Conservation (phyloP, 768 basidiomycete species). For the Calocybe indica region DNA sequence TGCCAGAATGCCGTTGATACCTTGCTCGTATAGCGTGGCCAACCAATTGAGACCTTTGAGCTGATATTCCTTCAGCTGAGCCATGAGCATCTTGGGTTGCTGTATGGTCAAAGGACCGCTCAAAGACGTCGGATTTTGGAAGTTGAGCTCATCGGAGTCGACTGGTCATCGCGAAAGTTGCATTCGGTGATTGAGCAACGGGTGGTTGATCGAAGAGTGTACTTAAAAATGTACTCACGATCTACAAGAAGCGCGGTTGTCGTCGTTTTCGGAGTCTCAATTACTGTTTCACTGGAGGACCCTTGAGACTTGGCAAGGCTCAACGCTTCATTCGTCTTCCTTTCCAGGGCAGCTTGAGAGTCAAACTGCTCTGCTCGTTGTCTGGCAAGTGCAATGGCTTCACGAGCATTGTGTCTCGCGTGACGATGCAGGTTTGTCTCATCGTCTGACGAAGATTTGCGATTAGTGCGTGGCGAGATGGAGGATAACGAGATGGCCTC, state of each 20-base stretch:
- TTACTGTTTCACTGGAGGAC: constrained; percentile 37
- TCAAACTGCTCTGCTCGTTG: constrained; percentile 85
- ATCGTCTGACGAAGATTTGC: constrained; percentile 55
- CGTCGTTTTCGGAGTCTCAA: constrained; percentile 22
- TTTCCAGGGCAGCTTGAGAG: constrained; percentile 69
- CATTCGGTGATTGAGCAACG: constrained; percentile 2
- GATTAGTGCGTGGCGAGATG: constrained; percentile 2
- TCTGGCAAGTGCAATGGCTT: constrained; percentile 74
- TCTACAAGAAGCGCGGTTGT: constrained; percentile 56
- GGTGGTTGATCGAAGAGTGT: neutral
- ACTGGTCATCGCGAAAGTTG: constrained; percentile 36
- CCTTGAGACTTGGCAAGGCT: constrained; percentile 56
- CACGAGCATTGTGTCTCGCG: constrained; percentile 84
- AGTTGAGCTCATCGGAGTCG: constrained; percentile 96
- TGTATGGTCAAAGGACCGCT: constrained; percentile 79
- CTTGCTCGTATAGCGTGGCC: constrained; percentile 95
- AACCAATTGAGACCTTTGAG: constrained; percentile 98
- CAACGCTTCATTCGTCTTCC: constrained; percentile 75
- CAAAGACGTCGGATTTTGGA: constrained; percentile 95
- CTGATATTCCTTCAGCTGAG: constrained; percentile 96
- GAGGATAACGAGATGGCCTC: constrained; percentile 12
- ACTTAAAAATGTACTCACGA: constrained; percentile 38
- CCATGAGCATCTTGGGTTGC: constrained; percentile 95
- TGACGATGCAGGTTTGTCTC: constrained; percentile 80
- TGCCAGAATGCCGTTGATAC: constrained; percentile 98